These are phyloP conservation scores for Phytophthora lateralis DNA, from an alignment of 352 stramenopile species.

Conservation along the genomic window DNA sequence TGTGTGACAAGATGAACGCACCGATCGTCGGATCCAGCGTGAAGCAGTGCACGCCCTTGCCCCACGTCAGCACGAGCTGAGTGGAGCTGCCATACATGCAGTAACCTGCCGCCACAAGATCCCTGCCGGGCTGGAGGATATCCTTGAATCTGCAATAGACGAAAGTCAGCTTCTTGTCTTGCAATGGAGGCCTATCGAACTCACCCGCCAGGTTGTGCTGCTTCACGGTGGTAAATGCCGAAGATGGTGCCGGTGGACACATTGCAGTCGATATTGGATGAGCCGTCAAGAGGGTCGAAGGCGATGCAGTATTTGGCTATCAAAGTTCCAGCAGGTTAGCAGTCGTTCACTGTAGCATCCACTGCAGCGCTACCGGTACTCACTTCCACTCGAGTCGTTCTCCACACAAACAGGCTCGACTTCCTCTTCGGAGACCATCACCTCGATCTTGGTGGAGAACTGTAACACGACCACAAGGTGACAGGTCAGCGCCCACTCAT, in stretches of 20 bases:
- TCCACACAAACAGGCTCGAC: constrained; percentile 96
- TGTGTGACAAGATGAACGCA: constrained; percentile 96
- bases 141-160: constrained; percentile 72
- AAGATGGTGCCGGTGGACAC: constrained; percentile 99
- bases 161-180: constrained; percentile 2
- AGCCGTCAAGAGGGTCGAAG: constrained; percentile 98
- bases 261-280: constrained; percentile 99
- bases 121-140: constrained; percentile 92
- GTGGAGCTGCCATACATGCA: constrained; percentile 98
- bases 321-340: background rate
- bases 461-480: constrained; percentile 15
- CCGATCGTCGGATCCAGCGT: constrained; percentile 98
- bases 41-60: constrained; percentile 95
- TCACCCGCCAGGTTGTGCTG: constrained; percentile 37
- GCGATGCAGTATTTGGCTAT: constrained; percentile 96
- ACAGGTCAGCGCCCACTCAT: constrained; percentile 15
- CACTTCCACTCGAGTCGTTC: constrained; percentile 46
- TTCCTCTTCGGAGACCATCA: constrained; percentile 98
- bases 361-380: constrained; percentile 21
- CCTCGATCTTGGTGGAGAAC: constrained; percentile 95
- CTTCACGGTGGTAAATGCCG: constrained; percentile 93
- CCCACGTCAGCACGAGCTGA: constrained; percentile 96
- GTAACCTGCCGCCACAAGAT: constrained; percentile 96
- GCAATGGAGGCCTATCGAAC: background rate
- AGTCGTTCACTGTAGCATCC: background rate